Percentiles rank a stretch among this genome's conserved stretches.
These are phyloP conservation scores for Ophiocordyceps robertsii DNA, from an alignment of 2,329 filamentous ascomycete species.

Conservation along the genomic window DNA sequence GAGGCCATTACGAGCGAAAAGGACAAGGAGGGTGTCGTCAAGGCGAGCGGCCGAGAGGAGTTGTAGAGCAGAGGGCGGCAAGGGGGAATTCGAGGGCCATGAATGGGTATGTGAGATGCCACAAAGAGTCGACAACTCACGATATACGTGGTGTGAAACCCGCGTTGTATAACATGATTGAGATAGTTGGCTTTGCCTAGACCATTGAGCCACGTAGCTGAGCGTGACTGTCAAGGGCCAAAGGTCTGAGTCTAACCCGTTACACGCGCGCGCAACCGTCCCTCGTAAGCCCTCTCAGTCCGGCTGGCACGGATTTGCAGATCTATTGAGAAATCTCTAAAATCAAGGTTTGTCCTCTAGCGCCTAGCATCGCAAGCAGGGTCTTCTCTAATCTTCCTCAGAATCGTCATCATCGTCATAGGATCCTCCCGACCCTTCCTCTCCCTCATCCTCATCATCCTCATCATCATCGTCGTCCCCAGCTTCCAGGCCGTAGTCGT, in stretches of 20 bases:
- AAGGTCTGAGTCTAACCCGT: too few relatives aligned
- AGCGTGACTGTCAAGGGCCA: too few relatives aligned
- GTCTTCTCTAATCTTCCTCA: neutral
- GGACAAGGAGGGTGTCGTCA: constrained; percentile 36
- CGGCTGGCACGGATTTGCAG: too few relatives aligned
- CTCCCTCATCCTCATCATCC: constrained; percentile 19
- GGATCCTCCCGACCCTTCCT: constrained; percentile 1
- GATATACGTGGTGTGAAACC: too few relatives aligned
- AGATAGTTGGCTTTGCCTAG: too few relatives aligned
- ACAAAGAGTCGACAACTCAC: too few relatives aligned
- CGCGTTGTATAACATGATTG: too few relatives aligned
- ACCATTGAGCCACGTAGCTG: too few relatives aligned
- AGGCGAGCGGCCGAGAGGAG: constrained; percentile 62
- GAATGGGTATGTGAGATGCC: neutral
- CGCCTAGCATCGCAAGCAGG: neutral
- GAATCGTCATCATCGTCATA: constrained; percentile 1
- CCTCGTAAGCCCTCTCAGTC: too few relatives aligned
- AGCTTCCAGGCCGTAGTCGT: constrained; percentile 72
- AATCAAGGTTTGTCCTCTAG: too few relatives aligned
- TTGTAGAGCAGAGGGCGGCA: constrained; percentile 33
- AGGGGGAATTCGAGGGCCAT: neutral
- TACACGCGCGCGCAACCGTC: too few relatives aligned
- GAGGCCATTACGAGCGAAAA: constrained; percentile 29
- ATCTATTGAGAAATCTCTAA: too few relatives aligned
- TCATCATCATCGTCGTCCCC: constrained; percentile 45